Evolutionary conservation across 23 red algal genomes (phyloP).

Genomic region (Agarophyton chilense): DNA sequence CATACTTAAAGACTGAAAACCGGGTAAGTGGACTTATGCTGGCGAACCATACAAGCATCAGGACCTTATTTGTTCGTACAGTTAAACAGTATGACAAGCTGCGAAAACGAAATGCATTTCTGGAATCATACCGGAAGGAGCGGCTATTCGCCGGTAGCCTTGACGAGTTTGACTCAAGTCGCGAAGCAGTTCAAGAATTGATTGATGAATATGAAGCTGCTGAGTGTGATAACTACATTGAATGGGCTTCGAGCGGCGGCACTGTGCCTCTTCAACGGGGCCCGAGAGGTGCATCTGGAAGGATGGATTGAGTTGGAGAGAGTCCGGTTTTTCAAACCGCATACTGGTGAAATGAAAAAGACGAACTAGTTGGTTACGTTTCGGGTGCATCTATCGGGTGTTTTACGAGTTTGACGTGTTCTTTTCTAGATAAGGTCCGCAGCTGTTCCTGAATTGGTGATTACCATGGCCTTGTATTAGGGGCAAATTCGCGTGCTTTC

Average conservation of each 20-base stretch:
- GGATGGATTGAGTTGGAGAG: not conserved
- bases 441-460: too few relatives aligned
- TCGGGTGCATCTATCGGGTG: too few relatives aligned
- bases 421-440: too few relatives aligned
- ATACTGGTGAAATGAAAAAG: not conserved
- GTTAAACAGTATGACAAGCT: conserved; percentile 95
- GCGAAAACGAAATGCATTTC: conserved; percentile 93
- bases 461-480: too few relatives aligned
- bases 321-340: not conserved
- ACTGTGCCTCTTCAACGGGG: conserved; percentile 51
- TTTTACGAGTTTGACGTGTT: too few relatives aligned
- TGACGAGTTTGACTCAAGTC: conserved; percentile 95
- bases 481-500: too few relatives aligned
- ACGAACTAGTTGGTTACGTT: too few relatives aligned
- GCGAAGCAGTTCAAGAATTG: conserved; percentile 84
- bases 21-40: conserved; percentile 95
- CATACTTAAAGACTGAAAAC: conserved; percentile 84
- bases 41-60: conserved; percentile 96
- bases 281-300: not conserved
- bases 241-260: conserved; percentile 70
- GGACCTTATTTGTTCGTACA: conserved; percentile 72
- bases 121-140: conserved; percentile 86
- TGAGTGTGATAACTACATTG: conserved; percentile 85
- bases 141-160: conserved; percentile 73
- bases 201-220: conserved; percentile 95